Base-by-base conservation (phyloP, 768 basidiomycete genomes). In the Psilocybe cubensis region DNA sequence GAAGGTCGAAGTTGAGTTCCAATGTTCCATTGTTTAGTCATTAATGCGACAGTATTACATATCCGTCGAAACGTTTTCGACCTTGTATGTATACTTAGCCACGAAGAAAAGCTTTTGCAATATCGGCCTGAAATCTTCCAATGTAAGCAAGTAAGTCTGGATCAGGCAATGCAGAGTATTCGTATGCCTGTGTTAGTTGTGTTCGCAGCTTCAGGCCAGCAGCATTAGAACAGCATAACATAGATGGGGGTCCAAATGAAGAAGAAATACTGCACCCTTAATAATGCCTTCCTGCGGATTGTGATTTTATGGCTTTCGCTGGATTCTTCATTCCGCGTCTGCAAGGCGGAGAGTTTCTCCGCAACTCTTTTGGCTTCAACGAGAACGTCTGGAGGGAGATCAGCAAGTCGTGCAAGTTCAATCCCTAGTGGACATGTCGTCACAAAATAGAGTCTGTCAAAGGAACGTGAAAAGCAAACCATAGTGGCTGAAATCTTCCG, bases 381-480 rank as follows among this genome's bases (percentile, higher is more conserved):
- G 40, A 95, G 69, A 11, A 96, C 84, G 45, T 90, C 83, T 0
- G 70, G 60, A 0, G 96, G 96, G 0, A 99, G 77, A 66, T 95
- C 93, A 0, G 94, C 95, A 4, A 96, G 80, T 45, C 85, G 84
- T 11, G 96, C 95, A 24, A 98, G 82, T 63, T 97, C 91, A 10
- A 99, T 76, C 2, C 96, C 96, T 96, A 14, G 23, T 59, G 28
- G 44, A 45, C 24, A 29, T 28, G 3, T 28, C 11, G 28, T n/a
- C 27, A 28, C 28, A 3, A 4, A 9, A 48, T 11, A 4, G 18
- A 17, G 14, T 0, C 18, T 7, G 31, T 12, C 45, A 17, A 14
- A 48, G 11, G n/a, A 5, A 20, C 3, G 46, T 7, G n/a, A 52
- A 38, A 1, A 54, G 12, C 27, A 29, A 55, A 91, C 92, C 92